Percentiles rank a stretch among this genome's conserved stretches.
These are phyloP conservation scores for Populus simonii DNA, from an alignment of 345 rosid genomes.

Conservation along the genomic window DNA sequence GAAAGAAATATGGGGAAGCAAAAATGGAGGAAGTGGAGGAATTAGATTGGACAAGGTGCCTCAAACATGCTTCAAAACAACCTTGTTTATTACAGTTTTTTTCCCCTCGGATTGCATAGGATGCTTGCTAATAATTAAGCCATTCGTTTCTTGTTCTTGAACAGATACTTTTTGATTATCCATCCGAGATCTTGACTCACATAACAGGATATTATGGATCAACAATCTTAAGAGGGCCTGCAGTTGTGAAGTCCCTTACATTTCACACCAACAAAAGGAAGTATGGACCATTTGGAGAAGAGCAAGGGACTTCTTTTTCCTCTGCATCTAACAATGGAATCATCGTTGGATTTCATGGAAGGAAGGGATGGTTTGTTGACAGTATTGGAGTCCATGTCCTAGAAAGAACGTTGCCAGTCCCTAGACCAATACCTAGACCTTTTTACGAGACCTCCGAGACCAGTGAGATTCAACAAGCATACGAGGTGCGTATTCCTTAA, in stretches of 20 bases:
- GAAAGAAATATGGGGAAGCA: conserved; percentile 24
- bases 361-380: conserved; percentile 20
- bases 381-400: conserved; percentile 29
- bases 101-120: background rate
- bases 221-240: conserved; percentile 15
- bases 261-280: conserved; percentile 26
- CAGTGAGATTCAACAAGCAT: background rate
- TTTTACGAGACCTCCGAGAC: background rate
- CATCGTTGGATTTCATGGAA: conserved; percentile 30
- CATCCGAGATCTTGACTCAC: conserved; percentile 25
- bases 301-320: conserved; percentile 24
- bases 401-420: background rate
- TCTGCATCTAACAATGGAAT: conserved; percentile 15
- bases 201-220: conserved; percentile 31
- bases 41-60: conserved; percentile 23
- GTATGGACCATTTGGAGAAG: conserved; percentile 36
- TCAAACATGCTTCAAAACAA: background rate
- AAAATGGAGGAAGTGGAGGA: conserved; percentile 26
- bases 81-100: background rate
- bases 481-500: background rate
- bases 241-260: conserved; percentile 18
- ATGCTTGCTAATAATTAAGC: background rate
- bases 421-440: background rate
- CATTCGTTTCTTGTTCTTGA: background rate
- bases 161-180: conserved; percentile 26